Conservation (phyloP, 106 monocot genomes). For the Platanthera zijinensis region DNA sequence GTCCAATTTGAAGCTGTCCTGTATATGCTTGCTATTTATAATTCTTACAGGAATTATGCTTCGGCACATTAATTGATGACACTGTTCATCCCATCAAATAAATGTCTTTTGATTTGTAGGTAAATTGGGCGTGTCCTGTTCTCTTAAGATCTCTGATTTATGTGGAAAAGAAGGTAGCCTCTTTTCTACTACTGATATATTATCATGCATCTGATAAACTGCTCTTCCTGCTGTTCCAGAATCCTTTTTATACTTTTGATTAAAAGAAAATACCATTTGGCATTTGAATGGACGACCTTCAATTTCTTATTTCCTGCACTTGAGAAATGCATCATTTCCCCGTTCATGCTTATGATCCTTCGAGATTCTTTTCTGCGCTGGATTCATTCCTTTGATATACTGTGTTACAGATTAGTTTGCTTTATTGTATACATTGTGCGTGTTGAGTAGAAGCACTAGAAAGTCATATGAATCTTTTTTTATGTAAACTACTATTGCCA, state of each 20-base stretch:
- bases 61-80: slow-evolving; percentile 70
- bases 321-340: background rate
- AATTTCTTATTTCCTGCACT: background rate
- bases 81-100: slow-evolving; percentile 85
- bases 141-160: slow-evolving; percentile 94
- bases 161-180: slow-evolving; percentile 90
- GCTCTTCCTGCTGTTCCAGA: slow-evolving; percentile 3
- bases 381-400: background rate
- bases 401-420: background rate
- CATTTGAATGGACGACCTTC: background rate
- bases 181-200: slow-evolving; percentile 21
- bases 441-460: background rate
- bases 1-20: slow-evolving; percentile 6
- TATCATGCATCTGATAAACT: background rate
- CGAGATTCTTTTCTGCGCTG: too few species aligned
- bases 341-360: background rate
- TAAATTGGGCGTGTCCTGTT: slow-evolving; percentile 84
- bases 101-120: slow-evolving; percentile 98
- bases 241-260: background rate
- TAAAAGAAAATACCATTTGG: background rate
- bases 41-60: slow-evolving; percentile 64
- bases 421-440: background rate
- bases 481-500: background rate
- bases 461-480: background rate
- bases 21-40: slow-evolving; percentile 22